Percentiles rank a stretch among this genome's conserved stretches.
phyloP scores from a whole-genome alignment of 2,329 filamentous ascomycete genomes.

The Nannizziopsis arthrosporioides region DNA sequence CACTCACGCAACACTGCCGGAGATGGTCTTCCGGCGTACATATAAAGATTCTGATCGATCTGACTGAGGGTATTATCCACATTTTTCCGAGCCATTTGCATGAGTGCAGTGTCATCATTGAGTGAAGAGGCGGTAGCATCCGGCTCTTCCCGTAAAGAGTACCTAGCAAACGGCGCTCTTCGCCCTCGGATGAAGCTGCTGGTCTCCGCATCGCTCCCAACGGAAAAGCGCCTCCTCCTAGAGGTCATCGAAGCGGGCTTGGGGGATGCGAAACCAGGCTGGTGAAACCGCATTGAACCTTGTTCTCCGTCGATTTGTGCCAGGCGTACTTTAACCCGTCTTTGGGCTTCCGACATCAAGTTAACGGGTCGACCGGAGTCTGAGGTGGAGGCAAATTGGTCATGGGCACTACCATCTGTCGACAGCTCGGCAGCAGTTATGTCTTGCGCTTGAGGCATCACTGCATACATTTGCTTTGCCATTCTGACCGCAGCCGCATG shows the following conservation, averaged over 20 bases:
- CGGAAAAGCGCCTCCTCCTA: not conserved
- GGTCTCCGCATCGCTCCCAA: conserved; percentile 46
- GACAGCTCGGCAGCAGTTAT: conserved; percentile 36
- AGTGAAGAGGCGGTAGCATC: not conserved
- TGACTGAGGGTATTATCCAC: conserved; percentile 2
- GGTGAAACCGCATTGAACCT: not conserved
- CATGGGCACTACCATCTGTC: conserved; percentile 11
- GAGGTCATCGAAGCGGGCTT: conserved; percentile 2
- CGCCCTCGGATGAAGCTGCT: conserved; percentile 1
- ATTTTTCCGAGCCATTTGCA: conserved; percentile 5
- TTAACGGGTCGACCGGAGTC: conserved; percentile 17
- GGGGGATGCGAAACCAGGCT: not conserved
- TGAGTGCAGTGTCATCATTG: conserved; percentile 50
- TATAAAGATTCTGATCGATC: conserved; percentile 8
- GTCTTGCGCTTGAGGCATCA: conserved; percentile 48
- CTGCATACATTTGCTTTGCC: conserved; percentile 67
- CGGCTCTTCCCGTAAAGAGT: not conserved
- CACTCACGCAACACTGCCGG: conserved; percentile 12
- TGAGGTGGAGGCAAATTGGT: conserved; percentile 12
- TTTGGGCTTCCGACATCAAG: conserved; percentile 40
- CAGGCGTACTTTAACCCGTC: conserved; percentile 51
- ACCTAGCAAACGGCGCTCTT: not conserved
- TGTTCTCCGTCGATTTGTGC: conserved; percentile 62
- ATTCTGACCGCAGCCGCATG: conserved; percentile 71
- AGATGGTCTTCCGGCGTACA: conserved; percentile 24